Percentiles rank a stretch among this genome's conserved stretches.
Conservation (phyloP, 2,329 filamentous ascomycete genomes). For the Aureobasidium pullulans region DNA sequence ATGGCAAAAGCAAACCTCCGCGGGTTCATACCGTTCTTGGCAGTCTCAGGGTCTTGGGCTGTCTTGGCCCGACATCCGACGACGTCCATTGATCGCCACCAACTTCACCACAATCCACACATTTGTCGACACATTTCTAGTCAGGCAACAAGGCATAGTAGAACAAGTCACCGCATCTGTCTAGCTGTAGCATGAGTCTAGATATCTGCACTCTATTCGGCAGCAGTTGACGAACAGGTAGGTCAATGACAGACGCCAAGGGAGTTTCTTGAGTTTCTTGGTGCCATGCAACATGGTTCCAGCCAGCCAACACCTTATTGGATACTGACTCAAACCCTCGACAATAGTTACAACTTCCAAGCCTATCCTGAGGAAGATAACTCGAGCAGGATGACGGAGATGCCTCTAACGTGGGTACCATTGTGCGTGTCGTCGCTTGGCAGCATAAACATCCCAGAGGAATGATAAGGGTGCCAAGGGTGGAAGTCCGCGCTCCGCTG, state of each 20-base stretch:
- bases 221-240: not conserved
- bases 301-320: slow-evolving; percentile 2
- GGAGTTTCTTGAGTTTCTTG: slow-evolving; percentile 10
- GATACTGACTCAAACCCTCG: slow-evolving; percentile 1
- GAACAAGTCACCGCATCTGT: not conserved
- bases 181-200: not conserved
- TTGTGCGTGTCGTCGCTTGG: slow-evolving; percentile 4
- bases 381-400: not conserved
- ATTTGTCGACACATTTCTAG: not conserved
- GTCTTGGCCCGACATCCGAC: not conserved
- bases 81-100: not conserved
- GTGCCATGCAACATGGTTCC: slow-evolving; percentile 10
- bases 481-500: slow-evolving; percentile 2
- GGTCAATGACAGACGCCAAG: slow-evolving; percentile 5
- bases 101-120: not conserved
- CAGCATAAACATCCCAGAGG: not conserved
- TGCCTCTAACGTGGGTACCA: not conserved
- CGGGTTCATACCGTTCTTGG: not conserved
- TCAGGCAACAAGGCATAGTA: not conserved
- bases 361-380: not conserved
- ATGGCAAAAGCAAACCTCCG: slow-evolving; percentile 10
- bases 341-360: slow-evolving; percentile 6
- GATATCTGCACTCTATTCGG: not conserved
- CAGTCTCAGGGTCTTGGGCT: not conserved
- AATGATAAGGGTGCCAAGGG: slow-evolving; percentile 12